Evolutionary conservation across 2,329 filamentous ascomycete species (phyloP).

Genomic region (Lecanoromycetidae sp.): DNA sequence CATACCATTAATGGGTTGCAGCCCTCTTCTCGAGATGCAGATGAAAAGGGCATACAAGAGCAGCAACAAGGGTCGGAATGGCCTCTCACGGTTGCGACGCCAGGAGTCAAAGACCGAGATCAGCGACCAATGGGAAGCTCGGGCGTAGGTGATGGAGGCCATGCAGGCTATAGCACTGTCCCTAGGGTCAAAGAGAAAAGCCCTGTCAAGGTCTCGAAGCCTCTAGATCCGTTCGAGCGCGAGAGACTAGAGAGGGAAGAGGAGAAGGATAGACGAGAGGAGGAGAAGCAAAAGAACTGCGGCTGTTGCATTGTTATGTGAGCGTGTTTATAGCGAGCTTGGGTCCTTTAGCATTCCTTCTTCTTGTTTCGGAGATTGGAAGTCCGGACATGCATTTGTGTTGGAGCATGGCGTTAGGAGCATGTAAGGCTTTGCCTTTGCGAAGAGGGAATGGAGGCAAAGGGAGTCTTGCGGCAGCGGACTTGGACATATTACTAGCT

Average conservation of each 20-base stretch:
- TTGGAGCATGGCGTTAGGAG: too few species aligned
- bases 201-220: slow-evolving; percentile 5
- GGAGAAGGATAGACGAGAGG: slow-evolving; percentile 36
- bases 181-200: slow-evolving; percentile 29
- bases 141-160: background rate
- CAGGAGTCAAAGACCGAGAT: background rate
- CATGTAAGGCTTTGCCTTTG: too few species aligned
- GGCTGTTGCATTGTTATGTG: slow-evolving; percentile 68
- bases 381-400: too few species aligned
- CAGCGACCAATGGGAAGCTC: background rate
- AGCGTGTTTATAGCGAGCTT: too few species aligned
- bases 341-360: too few species aligned
- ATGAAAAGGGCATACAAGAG: background rate
- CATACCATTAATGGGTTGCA: slow-evolving; percentile 19
- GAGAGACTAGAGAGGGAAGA: slow-evolving; percentile 15
- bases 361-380: too few species aligned
- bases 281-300: slow-evolving; percentile 48
- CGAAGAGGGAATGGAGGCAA: background rate
- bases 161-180: slow-evolving; percentile 38
- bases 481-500: background rate
- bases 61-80: background rate
- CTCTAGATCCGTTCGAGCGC: slow-evolving; percentile 11
- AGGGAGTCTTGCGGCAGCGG: background rate
- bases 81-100: background rate
- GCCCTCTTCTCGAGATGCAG: slow-evolving; percentile 14